These are phyloP conservation scores for Lizonia empirigonia DNA, from an alignment of 2,329 filamentous ascomycete species.

Conservation along the genomic window DNA sequence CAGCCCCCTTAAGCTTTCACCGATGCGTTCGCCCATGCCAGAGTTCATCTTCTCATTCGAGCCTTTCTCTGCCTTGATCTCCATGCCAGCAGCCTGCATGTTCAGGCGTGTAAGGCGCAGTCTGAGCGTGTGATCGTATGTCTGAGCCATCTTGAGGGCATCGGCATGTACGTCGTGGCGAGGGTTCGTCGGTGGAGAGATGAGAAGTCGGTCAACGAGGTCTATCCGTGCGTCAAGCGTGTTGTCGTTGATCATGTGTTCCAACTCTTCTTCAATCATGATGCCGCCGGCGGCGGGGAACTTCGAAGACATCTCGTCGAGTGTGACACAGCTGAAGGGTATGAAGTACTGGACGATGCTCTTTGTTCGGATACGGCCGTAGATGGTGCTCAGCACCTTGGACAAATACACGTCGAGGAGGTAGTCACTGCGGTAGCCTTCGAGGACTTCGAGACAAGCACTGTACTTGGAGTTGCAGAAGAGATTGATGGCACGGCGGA, in stretches of 20 bases:
- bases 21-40: constrained; percentile 29
- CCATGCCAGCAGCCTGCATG: constrained; percentile 74
- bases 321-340: constrained; percentile 85
- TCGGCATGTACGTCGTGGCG: constrained; percentile 73
- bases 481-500: constrained; percentile 85
- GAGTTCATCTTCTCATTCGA: constrained; percentile 19
- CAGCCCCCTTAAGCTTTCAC: constrained; percentile 35
- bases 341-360: constrained; percentile 92
- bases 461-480: constrained; percentile 93
- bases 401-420: constrained; percentile 88
- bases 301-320: constrained; percentile 76
- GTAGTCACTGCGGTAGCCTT: constrained; percentile 82
- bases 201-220: constrained; percentile 77
- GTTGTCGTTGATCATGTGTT: constrained; percentile 74
- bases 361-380: constrained; percentile 79
- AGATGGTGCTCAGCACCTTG: constrained; percentile 72
- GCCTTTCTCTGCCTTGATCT: constrained; percentile 56
- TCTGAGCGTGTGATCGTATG: constrained; percentile 76
- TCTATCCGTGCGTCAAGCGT: constrained; percentile 81
- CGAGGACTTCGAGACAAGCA: constrained; percentile 79
- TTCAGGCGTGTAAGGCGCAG: constrained; percentile 80
- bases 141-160: constrained; percentile 69
- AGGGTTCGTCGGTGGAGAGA: constrained; percentile 70
- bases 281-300: constrained; percentile 65
- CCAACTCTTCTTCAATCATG: constrained; percentile 73